Evolutionary conservation across 371 early-diverging fungal species (phyloP).

Genomic region (Mortierella sp.): DNA sequence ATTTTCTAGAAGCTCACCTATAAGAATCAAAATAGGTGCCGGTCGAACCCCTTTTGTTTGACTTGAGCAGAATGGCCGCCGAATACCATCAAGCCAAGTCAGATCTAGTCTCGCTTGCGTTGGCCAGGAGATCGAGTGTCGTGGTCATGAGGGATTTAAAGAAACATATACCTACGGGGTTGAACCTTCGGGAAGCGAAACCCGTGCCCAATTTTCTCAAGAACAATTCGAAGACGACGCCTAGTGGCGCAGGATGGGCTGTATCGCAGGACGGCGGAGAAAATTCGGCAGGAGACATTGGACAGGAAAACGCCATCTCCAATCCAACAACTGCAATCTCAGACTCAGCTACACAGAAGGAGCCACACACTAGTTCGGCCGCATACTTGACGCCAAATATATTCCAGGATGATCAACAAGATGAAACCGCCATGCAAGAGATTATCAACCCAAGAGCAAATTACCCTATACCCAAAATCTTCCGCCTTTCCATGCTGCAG

Average conservation of each 20-base stretch:
- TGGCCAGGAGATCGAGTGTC: constrained; percentile 22
- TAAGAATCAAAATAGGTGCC: constrained; percentile 11
- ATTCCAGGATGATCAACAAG: too few species aligned
- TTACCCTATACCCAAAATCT: constrained; percentile 12
- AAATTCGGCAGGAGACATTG: background rate
- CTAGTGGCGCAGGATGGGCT: background rate
- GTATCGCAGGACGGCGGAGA: background rate
- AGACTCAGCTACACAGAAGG: background rate
- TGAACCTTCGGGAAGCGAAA: constrained; percentile 9
- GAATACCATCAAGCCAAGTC: constrained; percentile 22
- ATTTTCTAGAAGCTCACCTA: background rate
- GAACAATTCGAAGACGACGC: background rate
- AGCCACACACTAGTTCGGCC: background rate
- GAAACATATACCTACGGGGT: background rate
- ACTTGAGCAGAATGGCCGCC: constrained; percentile 1
- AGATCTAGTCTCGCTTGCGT: constrained; percentile 13
- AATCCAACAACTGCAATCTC: too few species aligned
- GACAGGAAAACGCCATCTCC: background rate
- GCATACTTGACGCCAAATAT: too few species aligned
- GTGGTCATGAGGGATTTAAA: constrained; percentile 21
- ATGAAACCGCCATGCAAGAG: too few species aligned
- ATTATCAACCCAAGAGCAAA: background rate
- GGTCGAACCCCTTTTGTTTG: background rate
- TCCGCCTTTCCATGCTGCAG: constrained; percentile 31
- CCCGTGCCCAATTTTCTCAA: constrained; percentile 18